Conservation (phyloP, 371 early-diverging fungal genomes). For the Syncephalastrum racemosum region DNA sequence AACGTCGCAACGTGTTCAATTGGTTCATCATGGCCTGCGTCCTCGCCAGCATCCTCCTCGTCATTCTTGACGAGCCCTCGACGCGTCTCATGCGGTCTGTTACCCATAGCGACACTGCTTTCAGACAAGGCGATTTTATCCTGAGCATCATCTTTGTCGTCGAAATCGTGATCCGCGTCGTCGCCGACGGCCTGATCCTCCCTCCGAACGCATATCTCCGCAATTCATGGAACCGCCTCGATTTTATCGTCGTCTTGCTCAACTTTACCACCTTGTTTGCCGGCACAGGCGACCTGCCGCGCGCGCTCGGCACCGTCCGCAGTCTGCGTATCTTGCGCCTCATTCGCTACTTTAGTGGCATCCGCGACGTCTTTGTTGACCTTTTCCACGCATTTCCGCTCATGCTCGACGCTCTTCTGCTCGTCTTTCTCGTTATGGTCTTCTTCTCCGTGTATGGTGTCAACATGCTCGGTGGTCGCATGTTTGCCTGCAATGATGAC, state of each 20-base stretch:
- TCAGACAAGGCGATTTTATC: constrained; percentile 43
- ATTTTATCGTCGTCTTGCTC: constrained; percentile 51
- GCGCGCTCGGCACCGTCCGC: constrained; percentile 48
- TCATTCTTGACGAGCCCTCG: constrained; percentile 59
- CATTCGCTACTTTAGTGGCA: constrained; percentile 58
- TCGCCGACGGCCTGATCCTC: constrained; percentile 56
- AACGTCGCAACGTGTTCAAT: constrained; percentile 51
- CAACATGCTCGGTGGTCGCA: constrained; percentile 60
- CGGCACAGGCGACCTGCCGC: constrained; percentile 27
- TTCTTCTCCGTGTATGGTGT: constrained; percentile 62
- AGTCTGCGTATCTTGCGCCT: constrained; percentile 60
- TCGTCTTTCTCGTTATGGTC: constrained; percentile 54
- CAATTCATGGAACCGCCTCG: constrained; percentile 57
- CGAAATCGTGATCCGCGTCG: constrained; percentile 51
- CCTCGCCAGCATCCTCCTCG: constrained; percentile 54
- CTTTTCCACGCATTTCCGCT: constrained; percentile 54
- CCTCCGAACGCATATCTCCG: constrained; percentile 52
- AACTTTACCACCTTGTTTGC: constrained; percentile 49
- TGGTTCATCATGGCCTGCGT: constrained; percentile 63
- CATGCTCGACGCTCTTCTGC: constrained; percentile 56
- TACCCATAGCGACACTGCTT: constrained; percentile 30
- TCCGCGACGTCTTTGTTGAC: constrained; percentile 57
- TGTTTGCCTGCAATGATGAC: constrained; percentile 54
- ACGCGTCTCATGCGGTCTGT: constrained; percentile 36
- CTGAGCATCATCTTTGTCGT: constrained; percentile 49